Evolutionary conservation across 441 rosid genomes (phyloP).

Genomic region (Melastoma candidum): DNA sequence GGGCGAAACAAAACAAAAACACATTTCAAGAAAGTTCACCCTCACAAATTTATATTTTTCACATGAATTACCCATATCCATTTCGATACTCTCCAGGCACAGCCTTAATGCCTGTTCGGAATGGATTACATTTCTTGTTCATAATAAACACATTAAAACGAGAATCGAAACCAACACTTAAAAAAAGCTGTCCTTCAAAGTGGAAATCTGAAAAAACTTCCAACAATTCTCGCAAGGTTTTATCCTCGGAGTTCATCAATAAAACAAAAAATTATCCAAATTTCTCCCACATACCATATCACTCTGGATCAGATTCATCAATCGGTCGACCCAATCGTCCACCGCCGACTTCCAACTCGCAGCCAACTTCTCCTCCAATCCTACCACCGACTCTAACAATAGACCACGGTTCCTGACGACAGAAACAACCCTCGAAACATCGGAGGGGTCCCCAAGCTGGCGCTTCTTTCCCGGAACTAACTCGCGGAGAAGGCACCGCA

Average conservation of each 20-base stretch:
- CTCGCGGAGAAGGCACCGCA: constrained; percentile 37
- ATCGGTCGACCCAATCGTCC: constrained; percentile 55
- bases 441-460: constrained; percentile 23
- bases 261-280: not conserved
- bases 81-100: too few relatives aligned
- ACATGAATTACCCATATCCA: too few relatives aligned
- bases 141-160: too few relatives aligned
- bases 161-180: too few relatives aligned
- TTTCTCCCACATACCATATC: constrained; percentile 30
- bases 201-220: not conserved
- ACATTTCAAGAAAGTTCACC: too few relatives aligned
- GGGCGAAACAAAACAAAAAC: too few relatives aligned
- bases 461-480: constrained; percentile 52
- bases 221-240: not conserved
- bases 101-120: too few relatives aligned
- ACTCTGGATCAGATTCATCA: constrained; percentile 34
- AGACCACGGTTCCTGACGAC: constrained; percentile 37
- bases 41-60: too few relatives aligned
- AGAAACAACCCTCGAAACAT: constrained; percentile 35
- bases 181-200: too few relatives aligned
- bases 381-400: constrained; percentile 32
- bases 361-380: constrained; percentile 25
- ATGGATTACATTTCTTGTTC: too few relatives aligned
- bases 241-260: not conserved
- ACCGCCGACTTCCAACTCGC: constrained; percentile 51